Evolutionary conservation across 2,329 filamentous ascomycete species (phyloP).

Genomic region (Trichophyton verrucosum): DNA sequence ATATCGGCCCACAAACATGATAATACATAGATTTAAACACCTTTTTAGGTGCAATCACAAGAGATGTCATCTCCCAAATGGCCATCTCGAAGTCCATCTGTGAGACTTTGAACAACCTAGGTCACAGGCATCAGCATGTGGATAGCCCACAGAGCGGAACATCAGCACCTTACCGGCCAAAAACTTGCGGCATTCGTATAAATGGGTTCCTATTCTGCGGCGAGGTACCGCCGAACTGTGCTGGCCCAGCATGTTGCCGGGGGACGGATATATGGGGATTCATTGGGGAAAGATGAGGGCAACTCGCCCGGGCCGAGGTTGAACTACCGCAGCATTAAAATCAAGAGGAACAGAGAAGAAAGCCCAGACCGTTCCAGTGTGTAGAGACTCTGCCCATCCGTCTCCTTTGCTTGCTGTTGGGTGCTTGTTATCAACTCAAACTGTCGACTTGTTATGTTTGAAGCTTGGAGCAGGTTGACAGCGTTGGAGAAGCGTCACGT

Average conservation of each 20-base stretch:
- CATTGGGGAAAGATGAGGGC: conserved; percentile 27
- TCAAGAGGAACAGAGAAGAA: neutral
- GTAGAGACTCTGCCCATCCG: neutral
- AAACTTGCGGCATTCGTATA: conserved; percentile 53
- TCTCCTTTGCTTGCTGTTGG: neutral
- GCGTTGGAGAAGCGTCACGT: neutral
- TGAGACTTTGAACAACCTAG: conserved; percentile 55
- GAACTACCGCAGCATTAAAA: neutral
- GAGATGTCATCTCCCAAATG: conserved; percentile 58
- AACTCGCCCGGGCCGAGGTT: conserved; percentile 5
- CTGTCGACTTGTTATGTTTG: neutral
- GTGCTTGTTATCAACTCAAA: neutral
- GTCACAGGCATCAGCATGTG: neutral
- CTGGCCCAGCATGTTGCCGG: conserved; percentile 43
- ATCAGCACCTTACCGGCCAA: conserved; percentile 41
- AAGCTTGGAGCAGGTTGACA: neutral
- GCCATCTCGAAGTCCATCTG: conserved; percentile 66
- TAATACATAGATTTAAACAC: conserved; percentile 61
- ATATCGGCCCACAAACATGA: conserved; percentile 38
- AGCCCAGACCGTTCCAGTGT: neutral
- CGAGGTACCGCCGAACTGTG: conserved; percentile 41
- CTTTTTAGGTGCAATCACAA: conserved; percentile 57
- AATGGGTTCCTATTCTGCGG: conserved; percentile 39
- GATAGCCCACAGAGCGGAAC: neutral
- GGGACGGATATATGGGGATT: conserved; percentile 50